These are phyloP conservation scores for Trichothecium roseum DNA, from an alignment of 2,329 filamentous ascomycete genomes.

Conservation along the genomic window DNA sequence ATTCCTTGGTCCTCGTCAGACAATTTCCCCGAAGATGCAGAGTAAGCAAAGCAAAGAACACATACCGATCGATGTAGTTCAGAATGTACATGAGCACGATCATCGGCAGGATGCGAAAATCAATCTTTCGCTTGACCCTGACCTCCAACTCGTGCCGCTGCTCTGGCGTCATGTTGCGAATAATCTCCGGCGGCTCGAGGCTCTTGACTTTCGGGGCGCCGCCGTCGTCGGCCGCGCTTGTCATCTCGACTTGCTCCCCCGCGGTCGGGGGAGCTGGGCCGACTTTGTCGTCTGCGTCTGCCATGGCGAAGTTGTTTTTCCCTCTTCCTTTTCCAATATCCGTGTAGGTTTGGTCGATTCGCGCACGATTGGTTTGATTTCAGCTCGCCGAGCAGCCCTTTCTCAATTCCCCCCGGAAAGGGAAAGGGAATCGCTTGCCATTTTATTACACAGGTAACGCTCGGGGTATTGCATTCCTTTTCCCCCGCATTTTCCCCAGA, in stretches of 20 bases:
- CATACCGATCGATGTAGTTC: conserved; percentile 46
- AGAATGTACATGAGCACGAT: conserved; percentile 56
- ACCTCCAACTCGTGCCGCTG: conserved; percentile 37
- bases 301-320: too few species aligned
- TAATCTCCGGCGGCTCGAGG: conserved; percentile 16
- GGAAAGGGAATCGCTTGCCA: too few species aligned
- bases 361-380: too few species aligned
- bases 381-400: too few species aligned
- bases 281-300: conserved; percentile 26
- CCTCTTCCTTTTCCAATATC: too few species aligned
- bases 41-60: too few species aligned
- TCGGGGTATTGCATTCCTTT: too few species aligned
- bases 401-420: too few species aligned
- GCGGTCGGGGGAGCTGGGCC: conserved; percentile 26
- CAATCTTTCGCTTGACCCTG: conserved; percentile 49
- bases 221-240: not conserved
- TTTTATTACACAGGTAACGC: too few species aligned
- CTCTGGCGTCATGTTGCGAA: conserved; percentile 32
- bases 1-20: conserved; percentile 16
- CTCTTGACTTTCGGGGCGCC: conserved; percentile 2
- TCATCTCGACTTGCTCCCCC: conserved; percentile 13
- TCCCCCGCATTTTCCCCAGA: too few species aligned
- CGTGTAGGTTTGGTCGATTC: too few species aligned
- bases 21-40: too few species aligned
- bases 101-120: conserved; percentile 48